Evolutionary conservation across 1,284 basidiomycete genomes (phyloP).

Genomic region (Xanthoconium separans): DNA sequence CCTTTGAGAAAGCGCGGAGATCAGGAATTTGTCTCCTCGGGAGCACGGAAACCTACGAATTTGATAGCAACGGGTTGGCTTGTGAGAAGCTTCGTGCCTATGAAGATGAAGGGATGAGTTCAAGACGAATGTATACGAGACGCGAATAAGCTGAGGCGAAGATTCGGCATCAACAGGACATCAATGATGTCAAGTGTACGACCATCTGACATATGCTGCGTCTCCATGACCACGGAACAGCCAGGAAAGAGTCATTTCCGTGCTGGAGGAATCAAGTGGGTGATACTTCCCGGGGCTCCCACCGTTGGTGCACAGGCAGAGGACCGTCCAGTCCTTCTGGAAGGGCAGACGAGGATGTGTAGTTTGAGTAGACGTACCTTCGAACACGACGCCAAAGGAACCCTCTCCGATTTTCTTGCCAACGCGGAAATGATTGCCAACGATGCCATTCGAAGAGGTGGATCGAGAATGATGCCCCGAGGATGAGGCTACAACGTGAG

Average conservation of each 20-base stretch:
- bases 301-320: not conserved
- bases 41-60: conserved; percentile 66
- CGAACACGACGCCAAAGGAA: conserved; percentile 81
- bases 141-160: conserved; percentile 1
- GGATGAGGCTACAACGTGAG: conserved; percentile 75
- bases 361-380: conserved; percentile 47
- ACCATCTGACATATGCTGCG: conserved; percentile 6
- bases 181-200: not conserved
- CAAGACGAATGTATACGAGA: conserved; percentile 2
- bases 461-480: conserved; percentile 60
- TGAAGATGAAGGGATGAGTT: conserved; percentile 17
- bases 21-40: conserved; percentile 13
- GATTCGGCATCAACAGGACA: conserved; percentile 8
- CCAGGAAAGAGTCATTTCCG: conserved; percentile 3
- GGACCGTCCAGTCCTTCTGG: conserved; percentile 3
- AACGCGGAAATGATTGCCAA: conserved; percentile 74
- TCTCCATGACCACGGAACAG: conserved; percentile 6
- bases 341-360: not conserved
- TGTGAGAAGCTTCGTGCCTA: conserved; percentile 87
- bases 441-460: conserved; percentile 64
- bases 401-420: conserved; percentile 89
- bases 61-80: conserved; percentile 96
- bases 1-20: conserved; percentile 48
- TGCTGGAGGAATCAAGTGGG: conserved; percentile 19
- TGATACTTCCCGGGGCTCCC: conserved; percentile 1